Evolutionary conservation across 257 asterid genomes (phyloP).

Genomic region (Anisodus acutangulus): DNA sequence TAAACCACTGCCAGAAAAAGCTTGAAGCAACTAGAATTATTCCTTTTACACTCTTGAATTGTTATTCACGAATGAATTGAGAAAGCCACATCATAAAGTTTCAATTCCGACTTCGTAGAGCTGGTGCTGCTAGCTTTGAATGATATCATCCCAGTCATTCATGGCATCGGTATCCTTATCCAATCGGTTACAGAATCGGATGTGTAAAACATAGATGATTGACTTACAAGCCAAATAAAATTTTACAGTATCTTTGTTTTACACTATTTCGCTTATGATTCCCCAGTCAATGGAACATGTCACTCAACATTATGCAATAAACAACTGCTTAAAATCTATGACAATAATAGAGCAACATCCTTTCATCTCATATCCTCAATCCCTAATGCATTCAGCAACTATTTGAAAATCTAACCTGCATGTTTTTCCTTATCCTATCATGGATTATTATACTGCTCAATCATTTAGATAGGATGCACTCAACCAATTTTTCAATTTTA

Average conservation of each 20-base stretch:
- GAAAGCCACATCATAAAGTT: background rate
- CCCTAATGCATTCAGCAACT: conserved; percentile 1
- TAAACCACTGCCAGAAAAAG: background rate
- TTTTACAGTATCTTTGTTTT: background rate
- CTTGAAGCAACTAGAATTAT: background rate
- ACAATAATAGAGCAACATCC: background rate
- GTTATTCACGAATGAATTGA: background rate
- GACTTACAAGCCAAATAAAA: background rate
- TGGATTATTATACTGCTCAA: conserved; percentile 12
- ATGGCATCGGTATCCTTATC: conserved; percentile 27
- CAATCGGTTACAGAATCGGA: background rate
- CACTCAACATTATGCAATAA: conserved; percentile 39
- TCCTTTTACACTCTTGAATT: background rate
- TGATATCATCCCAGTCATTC: background rate
- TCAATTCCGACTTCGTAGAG: background rate
- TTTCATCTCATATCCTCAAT: background rate
- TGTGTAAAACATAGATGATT: background rate
- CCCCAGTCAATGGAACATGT: conserved; percentile 39
- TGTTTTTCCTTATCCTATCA: background rate
- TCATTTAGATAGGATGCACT: conserved; percentile 14
- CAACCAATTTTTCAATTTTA: background rate
- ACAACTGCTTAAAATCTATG: background rate
- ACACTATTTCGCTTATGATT: conserved; percentile 25
- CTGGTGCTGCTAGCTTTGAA: background rate
- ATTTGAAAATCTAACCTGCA: conserved; percentile 6